phyloP scores from a whole-genome alignment of 1,284 basidiomycete species.

The Agaricales sp. region DNA sequence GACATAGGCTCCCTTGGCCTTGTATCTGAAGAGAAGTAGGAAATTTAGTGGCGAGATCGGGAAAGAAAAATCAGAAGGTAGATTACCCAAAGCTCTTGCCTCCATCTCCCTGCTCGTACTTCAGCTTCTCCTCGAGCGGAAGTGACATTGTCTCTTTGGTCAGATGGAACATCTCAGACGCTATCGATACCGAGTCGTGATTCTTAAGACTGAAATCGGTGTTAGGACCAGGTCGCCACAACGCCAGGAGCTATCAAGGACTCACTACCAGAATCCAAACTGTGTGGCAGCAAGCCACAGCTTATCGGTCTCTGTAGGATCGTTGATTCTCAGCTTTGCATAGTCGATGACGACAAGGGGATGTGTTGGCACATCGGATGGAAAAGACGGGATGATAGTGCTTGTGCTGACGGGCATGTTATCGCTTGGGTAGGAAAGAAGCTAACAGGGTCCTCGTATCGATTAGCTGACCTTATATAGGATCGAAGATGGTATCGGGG shows the following conservation, averaged over 20 bases:
- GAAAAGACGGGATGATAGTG: background rate
- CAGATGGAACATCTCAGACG: conserved; percentile 13
- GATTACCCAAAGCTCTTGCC: conserved; percentile 9
- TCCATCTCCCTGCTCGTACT: background rate
- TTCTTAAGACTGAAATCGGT: conserved; percentile 10
- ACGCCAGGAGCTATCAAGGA: no score
- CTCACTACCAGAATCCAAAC: conserved; percentile 31
- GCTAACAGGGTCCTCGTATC: no score
- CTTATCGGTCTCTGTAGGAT: conserved; percentile 20
- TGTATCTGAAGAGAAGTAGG: conserved; percentile 14
- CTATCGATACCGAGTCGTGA: conserved; percentile 10
- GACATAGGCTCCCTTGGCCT: conserved; percentile 13
- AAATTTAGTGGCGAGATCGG: no score
- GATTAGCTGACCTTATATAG: no score
- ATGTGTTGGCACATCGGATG: background rate
- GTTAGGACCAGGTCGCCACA: background rate
- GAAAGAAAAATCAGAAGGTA: background rate
- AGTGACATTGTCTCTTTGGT: conserved; percentile 9
- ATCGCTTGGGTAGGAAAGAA: no score
- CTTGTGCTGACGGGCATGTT: no score
- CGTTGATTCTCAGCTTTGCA: conserved; percentile 17
- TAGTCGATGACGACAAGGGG: background rate
- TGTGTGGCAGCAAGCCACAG: conserved; percentile 25
- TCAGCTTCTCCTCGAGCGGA: background rate
- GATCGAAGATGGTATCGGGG: no score